Conservation (phyloP, 371 early-diverging fungal genomes). For the Mortierella sp. region DNA sequence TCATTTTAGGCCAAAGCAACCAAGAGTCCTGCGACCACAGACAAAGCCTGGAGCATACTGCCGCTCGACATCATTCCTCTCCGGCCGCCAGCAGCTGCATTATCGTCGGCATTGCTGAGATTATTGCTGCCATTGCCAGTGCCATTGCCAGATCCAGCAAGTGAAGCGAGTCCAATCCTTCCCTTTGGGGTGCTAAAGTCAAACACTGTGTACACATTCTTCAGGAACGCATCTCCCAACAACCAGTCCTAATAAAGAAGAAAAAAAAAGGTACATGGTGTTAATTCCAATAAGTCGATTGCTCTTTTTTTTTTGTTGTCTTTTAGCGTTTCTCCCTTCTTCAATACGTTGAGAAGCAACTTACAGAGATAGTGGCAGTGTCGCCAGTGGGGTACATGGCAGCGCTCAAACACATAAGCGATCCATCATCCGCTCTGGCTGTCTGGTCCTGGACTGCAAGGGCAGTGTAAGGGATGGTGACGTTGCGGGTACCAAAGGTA, state of each 20-base stretch:
- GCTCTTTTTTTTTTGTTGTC: too few relatives aligned
- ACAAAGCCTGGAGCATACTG: conserved; percentile 9
- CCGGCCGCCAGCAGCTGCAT: background rate
- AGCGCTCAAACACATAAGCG: conserved; percentile 10
- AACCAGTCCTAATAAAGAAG: conserved; percentile 22
- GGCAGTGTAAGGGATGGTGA: conserved; percentile 11
- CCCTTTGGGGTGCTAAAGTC: conserved; percentile 43
- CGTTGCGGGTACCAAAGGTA: conserved; percentile 14
- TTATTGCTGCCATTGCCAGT: too few relatives aligned
- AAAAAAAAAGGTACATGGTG: too few relatives aligned
- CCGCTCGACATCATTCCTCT: background rate
- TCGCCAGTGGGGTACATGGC: conserved; percentile 14
- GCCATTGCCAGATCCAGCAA: background rate
- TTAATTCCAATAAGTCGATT: too few relatives aligned
- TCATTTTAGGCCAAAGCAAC: background rate
- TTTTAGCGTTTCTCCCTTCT: too few relatives aligned
- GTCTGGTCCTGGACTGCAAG: conserved; percentile 10
- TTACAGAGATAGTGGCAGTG: background rate
- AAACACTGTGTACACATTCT: conserved; percentile 48
- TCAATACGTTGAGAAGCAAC: background rate
- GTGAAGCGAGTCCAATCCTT: conserved; percentile 43
- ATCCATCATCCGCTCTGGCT: background rate
- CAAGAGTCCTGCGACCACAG: background rate
- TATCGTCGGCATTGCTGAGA: background rate
- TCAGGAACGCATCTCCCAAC: conserved; percentile 44